Evolutionary conservation across 768 basidiomycete species (phyloP).

Genomic region (Mycena belliarum): DNA sequence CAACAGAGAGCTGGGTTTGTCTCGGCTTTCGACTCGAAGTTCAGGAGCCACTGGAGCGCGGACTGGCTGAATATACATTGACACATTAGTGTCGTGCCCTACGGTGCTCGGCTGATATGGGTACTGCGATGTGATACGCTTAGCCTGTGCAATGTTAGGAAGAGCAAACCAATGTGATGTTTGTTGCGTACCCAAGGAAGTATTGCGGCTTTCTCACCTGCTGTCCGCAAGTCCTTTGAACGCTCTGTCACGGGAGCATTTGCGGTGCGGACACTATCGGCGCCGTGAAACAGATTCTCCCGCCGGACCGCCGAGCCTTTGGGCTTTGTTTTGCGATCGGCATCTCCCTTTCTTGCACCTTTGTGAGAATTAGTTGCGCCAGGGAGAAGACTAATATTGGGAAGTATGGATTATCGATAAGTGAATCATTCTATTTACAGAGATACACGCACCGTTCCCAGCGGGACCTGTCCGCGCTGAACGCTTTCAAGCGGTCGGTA

Average conservation of each 20-base stretch:
- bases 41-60: too few species aligned
- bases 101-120: not conserved
- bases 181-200: conserved; percentile 4
- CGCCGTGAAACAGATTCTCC: not conserved
- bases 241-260: not conserved
- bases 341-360: not conserved
- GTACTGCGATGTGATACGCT: not conserved
- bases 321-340: not conserved
- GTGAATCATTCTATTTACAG: not conserved
- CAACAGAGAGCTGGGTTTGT: too few species aligned
- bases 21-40: too few species aligned
- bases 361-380: not conserved
- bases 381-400: not conserved
- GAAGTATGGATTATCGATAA: too few species aligned
- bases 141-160: not conserved
- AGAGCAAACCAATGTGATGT: not conserved
- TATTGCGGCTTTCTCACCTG: conserved; percentile 4
- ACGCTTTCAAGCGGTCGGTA: not conserved
- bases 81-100: not conserved
- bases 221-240: conserved; percentile 4
- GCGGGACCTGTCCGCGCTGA: not conserved
- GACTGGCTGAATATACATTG: not conserved
- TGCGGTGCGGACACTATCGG: not conserved
- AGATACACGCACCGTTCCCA: not conserved
- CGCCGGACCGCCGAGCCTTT: not conserved